Base-by-base conservation (phyloP, 1,139 yeast genomes). In the Candida buenavistaensis region DNA sequence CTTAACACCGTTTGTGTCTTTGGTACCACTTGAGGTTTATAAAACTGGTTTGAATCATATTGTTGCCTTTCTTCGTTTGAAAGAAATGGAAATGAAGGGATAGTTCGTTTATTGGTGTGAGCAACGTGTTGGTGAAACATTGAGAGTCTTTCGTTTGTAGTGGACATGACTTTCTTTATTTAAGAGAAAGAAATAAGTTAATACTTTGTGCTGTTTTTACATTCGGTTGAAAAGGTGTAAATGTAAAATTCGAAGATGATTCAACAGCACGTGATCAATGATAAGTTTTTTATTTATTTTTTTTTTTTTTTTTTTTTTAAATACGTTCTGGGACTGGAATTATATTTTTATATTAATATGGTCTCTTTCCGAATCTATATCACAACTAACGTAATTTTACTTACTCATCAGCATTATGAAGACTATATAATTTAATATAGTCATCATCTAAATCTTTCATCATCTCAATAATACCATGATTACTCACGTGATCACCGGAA, bases 401-500 rank as follows among this genome's bases (percentile, higher is more conserved):
- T 36, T 53, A 66, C 41, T 66, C 68, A 46, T 69, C 75, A 25
- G 68, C 51, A 17, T 74, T 75, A 34, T 51, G 59, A 20, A 68
- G 52, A 13, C 68, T 52, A 46, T 79, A 80, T 31, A 59, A 59
- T 46, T 70, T 70, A 48, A 80, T 63, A 42, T 73, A 75, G 27
- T 59, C 57, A 50, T 78, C 69, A 21, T 41, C 41, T 28, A 73
- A 55, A 39, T 75, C 78, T 22, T 70, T 72, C 72, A 83, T 68
- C 63, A 83, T 64, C 22, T 75, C 80, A 22, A 66, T 73, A 26
- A 81, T 78, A 5, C 89, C 85, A 43, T 75, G 75, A 32, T 68
- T 73, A 26, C 51, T 51, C 19, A 45, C 29, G 23, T 42, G 38
- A n/a, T 62, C 62, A 13, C 46, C 47, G n/a, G 51, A 53, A 23